Base-by-base conservation (phyloP, 306 rosid species). In the Hylodesmum podocarpum region DNA sequence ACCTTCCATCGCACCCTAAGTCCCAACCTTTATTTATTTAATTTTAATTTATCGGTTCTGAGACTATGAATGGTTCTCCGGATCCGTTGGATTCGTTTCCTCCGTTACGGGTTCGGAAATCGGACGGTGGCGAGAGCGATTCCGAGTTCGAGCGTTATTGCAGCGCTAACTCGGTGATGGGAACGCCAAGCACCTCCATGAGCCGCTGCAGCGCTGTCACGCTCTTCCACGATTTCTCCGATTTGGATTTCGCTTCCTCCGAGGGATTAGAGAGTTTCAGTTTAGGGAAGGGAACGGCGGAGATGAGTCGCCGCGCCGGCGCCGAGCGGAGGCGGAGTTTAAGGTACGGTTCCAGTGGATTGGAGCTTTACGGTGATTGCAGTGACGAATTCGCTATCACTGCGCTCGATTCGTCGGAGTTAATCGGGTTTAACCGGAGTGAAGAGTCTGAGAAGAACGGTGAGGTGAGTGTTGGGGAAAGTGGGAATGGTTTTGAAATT, bases 111-210 rank as follows among this genome's bases (percentile, higher is more conserved):
- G 33, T 78, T 70, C 88, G 77, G 74, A 79, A 67, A 82, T 82
- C 78, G 75, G 85, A 73, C 72, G 79, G 58, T 31, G 80, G 37
- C 37, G 37, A 3, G 0, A 39, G 29, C 11, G 97, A 89, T 21
- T 90, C 97, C 53, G 99, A 92, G 85, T 89, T 89, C 71, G 97
- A 95, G 37, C 91, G 97, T 11, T 95, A 95, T 54, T 85, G 94
- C 63, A 95, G 99, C 83, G 92, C 97, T 34, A 92, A 89, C 83
- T 95, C 99, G 15, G 80, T 59, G 6, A 87, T 92, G 91, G 97
- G 96, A 15, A 92, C 97, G 27, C 97, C 97, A 0, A 90, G 86
- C 76, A 67, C 75, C 53, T 21, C 43, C 62, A 70, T 70, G 82
- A 78, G 79, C 78, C 67, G 86, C 80, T 79, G 91, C 39, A 89